These are phyloP conservation scores for Wickerhamomyces bisporus DNA, from an alignment of 805 yeast species.

Conservation along the genomic window DNA sequence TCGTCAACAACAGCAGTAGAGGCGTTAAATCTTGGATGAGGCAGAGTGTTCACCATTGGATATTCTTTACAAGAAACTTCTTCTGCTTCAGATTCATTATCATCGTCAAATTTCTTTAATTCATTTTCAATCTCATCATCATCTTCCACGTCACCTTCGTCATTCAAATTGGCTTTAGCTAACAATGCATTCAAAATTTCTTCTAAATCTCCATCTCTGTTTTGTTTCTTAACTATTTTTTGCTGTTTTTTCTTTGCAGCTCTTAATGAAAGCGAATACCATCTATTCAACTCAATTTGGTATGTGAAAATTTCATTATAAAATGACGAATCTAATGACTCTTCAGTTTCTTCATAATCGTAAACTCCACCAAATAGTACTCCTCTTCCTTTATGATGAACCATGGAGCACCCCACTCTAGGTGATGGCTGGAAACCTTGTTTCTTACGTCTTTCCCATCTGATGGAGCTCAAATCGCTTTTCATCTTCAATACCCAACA, in stretches of 20 bases:
- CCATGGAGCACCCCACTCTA: constrained; percentile 92
- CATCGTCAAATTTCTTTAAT: constrained; percentile 36
- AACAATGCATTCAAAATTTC: constrained; percentile 70
- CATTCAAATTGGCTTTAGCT: constrained; percentile 62
- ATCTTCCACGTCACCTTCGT: constrained; percentile 35
- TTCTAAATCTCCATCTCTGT: constrained; percentile 64
- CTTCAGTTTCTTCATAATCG: constrained; percentile 94
- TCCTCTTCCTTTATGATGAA: constrained; percentile 86
- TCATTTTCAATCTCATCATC: constrained; percentile 46
- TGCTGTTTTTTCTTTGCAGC: constrained; percentile 50
- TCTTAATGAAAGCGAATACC: constrained; percentile 72
- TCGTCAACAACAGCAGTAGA: constrained; percentile 83
- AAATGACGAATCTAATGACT: constrained; percentile 77
- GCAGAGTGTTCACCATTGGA: constrained; percentile 56
- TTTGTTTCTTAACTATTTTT: constrained; percentile 39
- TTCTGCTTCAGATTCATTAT: constrained; percentile 9
- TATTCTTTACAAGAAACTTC: constrained; percentile 7
- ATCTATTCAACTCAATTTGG: constrained; percentile 80
- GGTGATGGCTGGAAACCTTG: constrained; percentile 90
- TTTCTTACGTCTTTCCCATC: constrained; percentile 88
- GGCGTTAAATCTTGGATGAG: constrained; percentile 88
- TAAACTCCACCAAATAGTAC: constrained; percentile 92
- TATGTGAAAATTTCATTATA: constrained; percentile 77
- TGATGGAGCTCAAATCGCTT: constrained; percentile 59
- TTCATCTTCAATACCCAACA: constrained; percentile 88